Percentiles rank a stretch among this genome's conserved stretches.
Conservation (phyloP, 768 basidiomycete genomes). For the Naganishia vishniacii region DNA sequence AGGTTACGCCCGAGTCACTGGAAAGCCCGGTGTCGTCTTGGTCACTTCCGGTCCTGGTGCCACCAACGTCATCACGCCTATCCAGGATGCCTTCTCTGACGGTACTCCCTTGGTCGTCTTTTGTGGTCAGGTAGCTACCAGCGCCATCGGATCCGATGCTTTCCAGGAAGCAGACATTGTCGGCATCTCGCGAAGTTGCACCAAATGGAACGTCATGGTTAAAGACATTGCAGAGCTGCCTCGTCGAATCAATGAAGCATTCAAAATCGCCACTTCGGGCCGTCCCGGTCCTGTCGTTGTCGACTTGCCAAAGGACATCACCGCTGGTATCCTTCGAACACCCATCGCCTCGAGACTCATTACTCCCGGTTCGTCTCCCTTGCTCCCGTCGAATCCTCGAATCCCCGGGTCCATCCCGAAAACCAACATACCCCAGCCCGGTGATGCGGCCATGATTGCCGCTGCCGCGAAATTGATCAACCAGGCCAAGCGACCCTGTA, state of each 20-base stretch:
- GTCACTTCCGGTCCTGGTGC: slow-evolving; percentile 98
- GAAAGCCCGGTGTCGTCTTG: slow-evolving; percentile 93
- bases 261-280: slow-evolving; percentile 96
- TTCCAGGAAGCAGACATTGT: slow-evolving; percentile 98
- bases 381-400: slow-evolving; percentile 47
- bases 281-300: slow-evolving; percentile 96
- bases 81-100: slow-evolving; percentile 95
- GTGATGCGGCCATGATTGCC: slow-evolving; percentile 63
- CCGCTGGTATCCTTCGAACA: slow-evolving; percentile 78
- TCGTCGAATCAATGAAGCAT: slow-evolving; percentile 93
- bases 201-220: slow-evolving; percentile 99
- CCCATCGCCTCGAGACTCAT: slow-evolving; percentile 80
- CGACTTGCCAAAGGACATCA: slow-evolving; percentile 98
- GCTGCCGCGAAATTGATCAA: slow-evolving; percentile 89
- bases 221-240: slow-evolving; percentile 94
- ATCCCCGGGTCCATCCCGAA: slow-evolving; percentile 51
- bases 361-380: slow-evolving; percentile 65
- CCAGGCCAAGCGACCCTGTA: slow-evolving; percentile 77
- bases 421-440: slow-evolving; percentile 50
- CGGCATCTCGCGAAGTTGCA: slow-evolving; percentile 93
- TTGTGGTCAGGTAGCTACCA: slow-evolving; percentile 95
- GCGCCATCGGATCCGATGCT: slow-evolving; percentile 96
- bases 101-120: slow-evolving; percentile 93
- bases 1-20: slow-evolving; percentile 94
- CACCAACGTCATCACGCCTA: slow-evolving; percentile 93